These are phyloP conservation scores for Boletus pseudo-olivaceus DNA, from an alignment of 768 basidiomycete genomes.

Conservation along the genomic window DNA sequence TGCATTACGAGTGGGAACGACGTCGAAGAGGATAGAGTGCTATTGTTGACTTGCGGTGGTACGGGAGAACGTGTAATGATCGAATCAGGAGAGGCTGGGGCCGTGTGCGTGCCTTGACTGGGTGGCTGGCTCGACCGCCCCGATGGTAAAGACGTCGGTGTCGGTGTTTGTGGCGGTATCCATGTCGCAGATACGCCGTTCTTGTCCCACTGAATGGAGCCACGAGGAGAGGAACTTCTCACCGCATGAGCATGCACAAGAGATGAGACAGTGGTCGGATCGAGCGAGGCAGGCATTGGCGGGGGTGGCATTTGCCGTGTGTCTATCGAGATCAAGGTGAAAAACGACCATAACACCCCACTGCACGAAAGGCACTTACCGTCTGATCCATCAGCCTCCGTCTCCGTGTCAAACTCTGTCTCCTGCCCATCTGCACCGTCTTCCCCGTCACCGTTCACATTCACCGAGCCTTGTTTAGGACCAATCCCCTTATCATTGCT, in stretches of 20 bases:
- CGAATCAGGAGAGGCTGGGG: not conserved
- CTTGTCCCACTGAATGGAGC: slow-evolving; percentile 13
- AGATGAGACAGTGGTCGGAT: slow-evolving; percentile 38
- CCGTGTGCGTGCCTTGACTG: not conserved
- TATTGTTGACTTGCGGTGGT: not conserved
- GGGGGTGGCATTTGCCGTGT: slow-evolving; percentile 48
- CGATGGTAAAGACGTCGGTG: slow-evolving; percentile 1
- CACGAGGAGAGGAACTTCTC: slow-evolving; percentile 21
- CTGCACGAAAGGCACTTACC: slow-evolving; percentile 14
- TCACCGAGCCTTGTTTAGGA: not conserved
- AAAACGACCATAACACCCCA: not conserved
- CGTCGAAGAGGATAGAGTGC: not conserved
- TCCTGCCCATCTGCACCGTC: slow-evolving; percentile 24
- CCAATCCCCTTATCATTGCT: not conserved
- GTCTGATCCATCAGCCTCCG: slow-evolving; percentile 24
- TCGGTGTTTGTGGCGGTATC: slow-evolving; percentile 9
- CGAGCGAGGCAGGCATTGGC: slow-evolving; percentile 43
- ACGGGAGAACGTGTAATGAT: not conserved
- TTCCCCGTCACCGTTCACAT: slow-evolving; percentile 7
- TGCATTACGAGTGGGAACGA: not conserved
- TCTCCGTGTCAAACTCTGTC: slow-evolving; percentile 33
- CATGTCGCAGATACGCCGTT: slow-evolving; percentile 9
- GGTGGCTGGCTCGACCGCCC: slow-evolving; percentile 6
- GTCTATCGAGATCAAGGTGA: slow-evolving; percentile 26
- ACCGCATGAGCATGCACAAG: slow-evolving; percentile 19